These are phyloP conservation scores for Pelargonium cotyledonis DNA, from an alignment of 441 rosid species.

Conservation along the genomic window DNA sequence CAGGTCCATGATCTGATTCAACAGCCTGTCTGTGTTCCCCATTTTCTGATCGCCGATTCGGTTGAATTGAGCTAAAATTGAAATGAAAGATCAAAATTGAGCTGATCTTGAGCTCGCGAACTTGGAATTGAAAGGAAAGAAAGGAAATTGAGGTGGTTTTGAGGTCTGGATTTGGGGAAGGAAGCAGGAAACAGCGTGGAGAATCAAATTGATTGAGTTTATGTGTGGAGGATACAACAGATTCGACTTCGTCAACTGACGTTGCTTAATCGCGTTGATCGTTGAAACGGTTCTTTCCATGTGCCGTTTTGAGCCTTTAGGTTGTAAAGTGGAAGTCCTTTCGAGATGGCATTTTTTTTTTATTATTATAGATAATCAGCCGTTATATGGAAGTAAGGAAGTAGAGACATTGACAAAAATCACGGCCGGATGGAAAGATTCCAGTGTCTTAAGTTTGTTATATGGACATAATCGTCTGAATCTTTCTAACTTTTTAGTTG, in stretches of 20 bases:
- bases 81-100: background rate
- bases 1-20: conserved; percentile 93
- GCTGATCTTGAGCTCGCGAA: background rate
- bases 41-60: conserved; percentile 20
- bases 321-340: no score
- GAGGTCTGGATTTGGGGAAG: background rate
- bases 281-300: no score
- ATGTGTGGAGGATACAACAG: background rate
- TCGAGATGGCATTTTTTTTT: no score
- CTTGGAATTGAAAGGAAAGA: background rate
- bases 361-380: no score
- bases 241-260: background rate
- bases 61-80: conserved; percentile 6
- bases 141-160: background rate
- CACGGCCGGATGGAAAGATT: no score
- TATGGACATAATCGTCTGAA: no score
- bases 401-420: no score
- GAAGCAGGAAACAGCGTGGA: background rate
- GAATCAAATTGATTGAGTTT: no score
- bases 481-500: no score
- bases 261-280: background rate
- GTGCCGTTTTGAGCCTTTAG: no score
- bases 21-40: conserved; percentile 84
- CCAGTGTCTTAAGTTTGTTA: no score
- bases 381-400: no score